These are phyloP conservation scores for Chrysosporium keratinophilum DNA, from an alignment of 2,329 filamentous ascomycete genomes.

Conservation along the genomic window DNA sequence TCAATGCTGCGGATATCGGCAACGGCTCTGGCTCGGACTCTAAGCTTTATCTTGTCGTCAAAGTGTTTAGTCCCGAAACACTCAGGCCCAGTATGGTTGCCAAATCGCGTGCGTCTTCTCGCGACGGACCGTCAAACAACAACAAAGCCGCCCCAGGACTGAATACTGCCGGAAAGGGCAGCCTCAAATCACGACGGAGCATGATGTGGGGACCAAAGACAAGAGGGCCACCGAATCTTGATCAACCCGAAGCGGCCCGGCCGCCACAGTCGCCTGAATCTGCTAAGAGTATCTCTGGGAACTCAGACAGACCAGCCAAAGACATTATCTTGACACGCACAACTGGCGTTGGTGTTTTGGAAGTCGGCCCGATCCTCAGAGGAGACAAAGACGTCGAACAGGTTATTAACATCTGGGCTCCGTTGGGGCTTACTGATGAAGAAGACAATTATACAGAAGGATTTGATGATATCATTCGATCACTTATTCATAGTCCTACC, in stretches of 20 bases:
- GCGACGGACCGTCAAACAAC: constrained; percentile 24
- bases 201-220: constrained; percentile 36
- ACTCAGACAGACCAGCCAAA: constrained; percentile 25
- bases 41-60: constrained; percentile 74
- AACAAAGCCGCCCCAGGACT: constrained; percentile 22
- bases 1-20: constrained; percentile 66
- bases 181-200: constrained; percentile 34
- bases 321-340: constrained; percentile 49
- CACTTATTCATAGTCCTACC: constrained; percentile 62
- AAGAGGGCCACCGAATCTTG: constrained; percentile 21
- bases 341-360: constrained; percentile 66
- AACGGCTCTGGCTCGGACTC: constrained; percentile 52
- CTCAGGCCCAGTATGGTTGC: constrained; percentile 22
- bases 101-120: constrained; percentile 26
- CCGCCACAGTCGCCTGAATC: constrained; percentile 24
- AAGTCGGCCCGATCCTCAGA: constrained; percentile 64
- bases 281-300: constrained; percentile 23
- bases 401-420: constrained; percentile 66
- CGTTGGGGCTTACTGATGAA: constrained; percentile 46
- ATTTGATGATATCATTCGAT: constrained; percentile 63
- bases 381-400: constrained; percentile 63
- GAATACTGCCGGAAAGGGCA: constrained; percentile 29
- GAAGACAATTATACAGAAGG: constrained; percentile 51
- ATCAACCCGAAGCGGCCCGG: constrained; percentile 24
- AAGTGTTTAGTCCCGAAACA: constrained; percentile 55